phyloP scores from a whole-genome alignment of 2,329 filamentous ascomycete species.

The Sarocladiaceae sp. region DNA sequence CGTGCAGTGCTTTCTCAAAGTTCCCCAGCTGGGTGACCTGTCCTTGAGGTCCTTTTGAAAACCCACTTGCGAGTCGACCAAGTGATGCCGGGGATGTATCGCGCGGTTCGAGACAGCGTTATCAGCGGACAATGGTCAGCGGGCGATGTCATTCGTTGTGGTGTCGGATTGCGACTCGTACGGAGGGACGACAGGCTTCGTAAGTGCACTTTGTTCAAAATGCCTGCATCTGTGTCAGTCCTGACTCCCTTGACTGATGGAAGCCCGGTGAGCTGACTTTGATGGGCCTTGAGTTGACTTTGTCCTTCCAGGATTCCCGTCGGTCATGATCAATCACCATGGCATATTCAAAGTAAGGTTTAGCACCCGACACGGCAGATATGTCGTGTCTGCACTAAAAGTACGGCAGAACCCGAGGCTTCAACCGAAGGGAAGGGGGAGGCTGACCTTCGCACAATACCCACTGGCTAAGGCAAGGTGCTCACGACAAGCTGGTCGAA shows the following conservation, averaged over 20 bases:
- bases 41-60: constrained; percentile 7
- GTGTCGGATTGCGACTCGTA: background rate
- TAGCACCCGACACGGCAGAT: background rate
- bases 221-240: background rate
- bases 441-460: no score
- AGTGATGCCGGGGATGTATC: constrained; percentile 6
- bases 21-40: background rate
- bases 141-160: background rate
- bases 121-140: background rate
- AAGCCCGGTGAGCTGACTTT: no score
- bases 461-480: no score
- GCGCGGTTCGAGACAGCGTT: background rate
- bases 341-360: background rate
- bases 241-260: no score
- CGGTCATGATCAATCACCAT: no score
- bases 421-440: no score
- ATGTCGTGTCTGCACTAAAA: background rate
- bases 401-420: no score
- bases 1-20: constrained; percentile 1
- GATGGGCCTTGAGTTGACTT: no score
- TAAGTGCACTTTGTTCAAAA: background rate
- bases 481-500: no score
- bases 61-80: constrained; percentile 6
- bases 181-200: no score
- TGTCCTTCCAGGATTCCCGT: no score